Conservation (phyloP, 2,329 filamentous ascomycete genomes). For the Thelonectria blattea region DNA sequence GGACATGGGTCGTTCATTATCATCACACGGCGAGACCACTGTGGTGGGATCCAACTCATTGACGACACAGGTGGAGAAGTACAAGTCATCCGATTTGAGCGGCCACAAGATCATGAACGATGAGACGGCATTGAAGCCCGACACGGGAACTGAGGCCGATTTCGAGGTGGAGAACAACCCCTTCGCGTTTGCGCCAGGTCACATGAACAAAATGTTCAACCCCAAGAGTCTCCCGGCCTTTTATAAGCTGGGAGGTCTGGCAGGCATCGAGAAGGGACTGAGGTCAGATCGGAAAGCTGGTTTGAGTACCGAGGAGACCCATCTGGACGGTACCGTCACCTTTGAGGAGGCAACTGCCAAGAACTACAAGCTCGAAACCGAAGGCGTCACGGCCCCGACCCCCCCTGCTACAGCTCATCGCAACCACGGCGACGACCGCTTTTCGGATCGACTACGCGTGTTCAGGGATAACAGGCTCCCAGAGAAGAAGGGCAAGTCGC, state of each 20-base stretch:
- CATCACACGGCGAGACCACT: constrained; percentile 68
- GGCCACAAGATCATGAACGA: constrained; percentile 67
- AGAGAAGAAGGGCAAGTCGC: constrained; percentile 75
- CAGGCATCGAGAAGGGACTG: constrained; percentile 80
- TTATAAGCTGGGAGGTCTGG: constrained; percentile 77
- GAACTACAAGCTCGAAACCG: constrained; percentile 43
- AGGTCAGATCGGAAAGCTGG: constrained; percentile 75
- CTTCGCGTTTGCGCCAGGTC: constrained; percentile 84
- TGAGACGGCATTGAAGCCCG: constrained; percentile 73
- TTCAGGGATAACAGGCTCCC: constrained; percentile 76
- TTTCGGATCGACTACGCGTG: constrained; percentile 70
- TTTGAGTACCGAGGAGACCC: constrained; percentile 76
- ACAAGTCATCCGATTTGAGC: constrained; percentile 45
- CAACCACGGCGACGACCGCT: constrained; percentile 43
- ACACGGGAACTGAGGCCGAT: constrained; percentile 76
- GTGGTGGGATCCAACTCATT: constrained; percentile 53
- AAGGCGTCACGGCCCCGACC: constrained; percentile 32
- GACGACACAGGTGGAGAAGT: constrained; percentile 49
- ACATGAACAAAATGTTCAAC: constrained; percentile 86
- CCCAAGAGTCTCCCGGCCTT: constrained; percentile 87
- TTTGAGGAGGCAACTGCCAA: constrained; percentile 71
- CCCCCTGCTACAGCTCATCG: constrained; percentile 10
- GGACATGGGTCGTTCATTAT: constrained; percentile 63
- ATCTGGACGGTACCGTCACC: constrained; percentile 67
- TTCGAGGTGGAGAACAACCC: constrained; percentile 80